Conservation (phyloP, 257 asterid species). For the Nicotiana benthamiana region DNA sequence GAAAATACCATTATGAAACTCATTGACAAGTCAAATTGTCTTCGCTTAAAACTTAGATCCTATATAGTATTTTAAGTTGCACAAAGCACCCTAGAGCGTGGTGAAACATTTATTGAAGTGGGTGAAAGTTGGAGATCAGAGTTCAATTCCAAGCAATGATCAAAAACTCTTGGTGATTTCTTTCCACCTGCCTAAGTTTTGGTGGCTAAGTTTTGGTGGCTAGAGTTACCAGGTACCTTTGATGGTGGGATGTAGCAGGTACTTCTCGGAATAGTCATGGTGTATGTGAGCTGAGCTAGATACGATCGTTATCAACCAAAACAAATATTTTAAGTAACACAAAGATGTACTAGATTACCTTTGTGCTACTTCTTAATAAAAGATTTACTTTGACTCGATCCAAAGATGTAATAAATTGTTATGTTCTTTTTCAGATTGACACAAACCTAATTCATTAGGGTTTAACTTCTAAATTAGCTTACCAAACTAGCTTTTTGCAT, state of each 20-base stretch:
- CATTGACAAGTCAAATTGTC: background rate
- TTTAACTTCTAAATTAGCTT: background rate
- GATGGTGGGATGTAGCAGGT: background rate
- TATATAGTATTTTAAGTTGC: background rate
- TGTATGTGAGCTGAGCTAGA: background rate
- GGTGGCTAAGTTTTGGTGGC: too few relatives aligned
- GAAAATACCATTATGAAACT: too few relatives aligned
- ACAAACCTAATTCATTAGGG: background rate
- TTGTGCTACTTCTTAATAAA: background rate
- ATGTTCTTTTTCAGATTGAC: background rate
- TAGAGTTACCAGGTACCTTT: too few relatives aligned
- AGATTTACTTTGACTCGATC: background rate
- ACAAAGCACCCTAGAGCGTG: background rate
- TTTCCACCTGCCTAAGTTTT: background rate
- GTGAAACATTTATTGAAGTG: background rate
- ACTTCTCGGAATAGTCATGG: background rate
- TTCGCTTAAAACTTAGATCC: background rate
- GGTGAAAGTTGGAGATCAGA: background rate
- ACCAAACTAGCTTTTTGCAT: background rate
- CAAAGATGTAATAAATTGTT: background rate
- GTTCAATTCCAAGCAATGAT: background rate
- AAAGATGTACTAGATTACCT: background rate
- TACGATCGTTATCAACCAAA: too few relatives aligned
- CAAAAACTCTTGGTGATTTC: background rate
- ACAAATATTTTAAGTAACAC: background rate